Base-by-base conservation (phyloP, 2,329 filamentous ascomycete species). In the Ramichloridium luteum region DNA sequence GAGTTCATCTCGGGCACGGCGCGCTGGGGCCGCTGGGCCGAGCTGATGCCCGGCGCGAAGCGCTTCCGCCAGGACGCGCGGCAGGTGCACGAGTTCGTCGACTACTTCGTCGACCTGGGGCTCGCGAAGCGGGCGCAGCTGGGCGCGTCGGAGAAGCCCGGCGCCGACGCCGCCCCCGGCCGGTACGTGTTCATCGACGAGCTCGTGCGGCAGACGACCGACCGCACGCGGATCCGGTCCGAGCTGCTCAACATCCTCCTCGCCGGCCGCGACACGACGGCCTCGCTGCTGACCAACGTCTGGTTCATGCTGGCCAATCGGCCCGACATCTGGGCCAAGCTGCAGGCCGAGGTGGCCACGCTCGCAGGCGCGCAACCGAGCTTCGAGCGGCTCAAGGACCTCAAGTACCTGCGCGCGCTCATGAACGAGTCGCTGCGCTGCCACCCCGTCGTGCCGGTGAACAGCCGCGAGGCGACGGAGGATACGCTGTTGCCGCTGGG, bases 401-500 rank as follows among this genome's bases (percentile, higher is more conserved):
- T 55, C 27, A 55, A 55, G 26, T 59, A 55, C 36, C 44, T 59
- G 3, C 51, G 74, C 55, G 65, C 77, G 46, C 60, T 80, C 30
- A 67, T 92, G 46, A 79, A 82, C 58, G 83, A 92, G 59, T 80
- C 74, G 0, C 68, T 86, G 37, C 75, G 83, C 10, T 58, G 88
- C 8, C 84, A 88, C 55, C 82, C 82, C 1, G 67, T 73, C 10
- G 79, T 90, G 1, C 82, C 83, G 2, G 80, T 80, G 62, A 90
- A 90, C 57, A 69, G 83, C 31, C 77, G 84, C 39, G 61, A 77
- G 17, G 72, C 81, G 9, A 65, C 83, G 9, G 67, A 64, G 36
- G 78, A 86, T 59, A 86, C 82, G 2, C 80, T 74, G 0, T 68
- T 92, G 2, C 83, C 83, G 0, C 62, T 64, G 12, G 83, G 67